These are phyloP conservation scores for Picochlorum sp. DNA, from an alignment of 139 green algal genomes.

Conservation along the genomic window DNA sequence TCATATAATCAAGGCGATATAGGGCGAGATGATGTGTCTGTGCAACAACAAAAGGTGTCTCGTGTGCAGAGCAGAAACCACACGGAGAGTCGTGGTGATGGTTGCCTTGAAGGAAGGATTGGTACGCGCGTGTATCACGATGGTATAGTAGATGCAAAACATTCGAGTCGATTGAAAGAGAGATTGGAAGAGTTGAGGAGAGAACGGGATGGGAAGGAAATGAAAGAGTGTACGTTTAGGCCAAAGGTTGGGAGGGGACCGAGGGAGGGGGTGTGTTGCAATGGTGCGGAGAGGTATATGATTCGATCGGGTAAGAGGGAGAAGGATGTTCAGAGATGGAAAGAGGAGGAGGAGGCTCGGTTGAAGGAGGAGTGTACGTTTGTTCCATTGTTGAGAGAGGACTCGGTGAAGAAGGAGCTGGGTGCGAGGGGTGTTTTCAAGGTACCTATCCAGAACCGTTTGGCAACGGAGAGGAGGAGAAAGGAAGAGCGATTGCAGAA, in stretches of 20 bases:
- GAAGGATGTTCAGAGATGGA: background rate
- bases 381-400: background rate
- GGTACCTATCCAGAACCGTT: background rate
- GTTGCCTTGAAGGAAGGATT: no score
- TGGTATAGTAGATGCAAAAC: background rate
- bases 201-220: background rate
- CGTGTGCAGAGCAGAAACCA: no score
- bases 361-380: background rate
- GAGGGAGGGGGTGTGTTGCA: background rate
- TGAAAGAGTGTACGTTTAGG: slow-evolving; percentile 3
- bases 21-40: no score
- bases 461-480: background rate
- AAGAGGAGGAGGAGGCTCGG: background rate
- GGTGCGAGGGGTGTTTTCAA: background rate
- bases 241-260: background rate
- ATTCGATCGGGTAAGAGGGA: background rate
- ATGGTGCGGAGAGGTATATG: background rate
- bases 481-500: background rate
- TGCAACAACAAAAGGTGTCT: no score
- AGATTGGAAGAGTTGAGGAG: background rate
- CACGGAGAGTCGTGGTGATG: no score
- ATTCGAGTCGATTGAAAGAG: background rate
- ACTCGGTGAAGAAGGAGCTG: background rate
- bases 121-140: no score
- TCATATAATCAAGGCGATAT: no score